phyloP scores from a whole-genome alignment of 2,329 filamentous ascomycete species.

The Cytospora mali region DNA sequence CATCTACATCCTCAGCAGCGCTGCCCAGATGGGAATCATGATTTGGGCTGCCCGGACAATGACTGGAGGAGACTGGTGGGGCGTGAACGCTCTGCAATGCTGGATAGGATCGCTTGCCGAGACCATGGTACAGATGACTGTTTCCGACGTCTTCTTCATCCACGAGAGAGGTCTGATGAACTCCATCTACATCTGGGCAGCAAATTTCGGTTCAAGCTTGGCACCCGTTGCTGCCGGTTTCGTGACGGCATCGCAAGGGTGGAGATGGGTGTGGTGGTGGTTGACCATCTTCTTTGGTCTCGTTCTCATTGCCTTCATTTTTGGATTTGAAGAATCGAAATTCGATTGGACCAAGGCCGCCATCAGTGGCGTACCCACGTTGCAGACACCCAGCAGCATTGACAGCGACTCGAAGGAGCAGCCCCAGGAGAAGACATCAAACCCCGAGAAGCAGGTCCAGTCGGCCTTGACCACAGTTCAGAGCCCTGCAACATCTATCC shows the following conservation, averaged over 20 bases:
- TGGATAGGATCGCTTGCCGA: conserved; percentile 48
- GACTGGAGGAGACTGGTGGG: conserved; percentile 46
- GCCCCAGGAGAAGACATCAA: conserved; percentile 1
- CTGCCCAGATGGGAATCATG: conserved; percentile 40
- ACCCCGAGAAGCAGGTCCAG: conserved; percentile 21
- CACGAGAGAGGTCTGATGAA: conserved; percentile 52
- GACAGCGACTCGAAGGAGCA: not conserved
- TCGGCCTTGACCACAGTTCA: not conserved
- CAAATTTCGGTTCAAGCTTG: conserved; percentile 36
- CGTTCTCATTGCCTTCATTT: conserved; percentile 20
- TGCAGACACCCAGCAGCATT: not conserved
- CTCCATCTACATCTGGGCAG: conserved; percentile 46
- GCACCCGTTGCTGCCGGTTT: conserved; percentile 28
- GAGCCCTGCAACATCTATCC: not conserved
- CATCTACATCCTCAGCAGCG: conserved; percentile 47
- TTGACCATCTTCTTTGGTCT: conserved; percentile 26
- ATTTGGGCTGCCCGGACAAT: conserved; percentile 47
- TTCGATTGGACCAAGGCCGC: conserved; percentile 26
- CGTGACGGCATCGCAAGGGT: conserved; percentile 26
- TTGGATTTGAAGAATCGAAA: conserved; percentile 29
- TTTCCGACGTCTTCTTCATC: conserved; percentile 52
- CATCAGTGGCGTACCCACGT: not conserved
- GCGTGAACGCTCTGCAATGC: conserved; percentile 47
- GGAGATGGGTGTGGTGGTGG: conserved; percentile 29
- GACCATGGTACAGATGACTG: conserved; percentile 49